Base-by-base conservation (phyloP, 2,329 filamentous ascomycete species). In the Proliferodiscus dingleyae region DNA sequence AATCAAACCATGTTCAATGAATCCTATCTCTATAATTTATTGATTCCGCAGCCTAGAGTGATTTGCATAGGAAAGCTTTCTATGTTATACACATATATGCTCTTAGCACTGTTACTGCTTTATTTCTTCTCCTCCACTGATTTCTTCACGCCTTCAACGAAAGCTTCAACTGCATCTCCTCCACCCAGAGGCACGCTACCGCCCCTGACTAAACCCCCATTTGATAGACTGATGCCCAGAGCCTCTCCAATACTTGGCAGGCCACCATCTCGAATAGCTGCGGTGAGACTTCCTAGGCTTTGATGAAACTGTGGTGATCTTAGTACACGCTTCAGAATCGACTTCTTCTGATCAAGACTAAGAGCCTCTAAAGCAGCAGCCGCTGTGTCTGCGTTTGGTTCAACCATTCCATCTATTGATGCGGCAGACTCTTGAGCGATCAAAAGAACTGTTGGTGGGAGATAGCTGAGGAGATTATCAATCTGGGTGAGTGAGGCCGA, bases 231-330 rank as follows among this genome's bases (percentile, higher is more conserved):
- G 47, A 97, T 78, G 5, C 82, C 79, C 30, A 98, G 71, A 3
- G 90, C 91, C 59, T 95, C 89, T 5, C 89, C 85, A 53, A 98
- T 85, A 57, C 83, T 94, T 4, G 91, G 90, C 46, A 98, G 68
- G 0, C 91, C 93, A 10, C 93, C 93, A 58, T 97, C 91, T 46
- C 89, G 77, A 45, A 98, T 72, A 10, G 93, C 93, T 66, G 89
- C 81, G 0, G 89, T 95, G 57, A 98, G 70, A 62, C 86, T 93
- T 1, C 81, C 80, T 30, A 96, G 69, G 55, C 88, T 91, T 66
- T 97, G 93, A 50, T 81, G 80, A 61, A 98, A 89, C 62, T 98
- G 93, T 15, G 93, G 91, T 54, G 87, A 94, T 53, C 87, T 80
- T 11, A 97, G 70, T 6, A 97, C 89, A 61, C 83, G 85, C 64